Conservation (phyloP, 805 yeast species). For the Monosporozyma servazzii region DNA sequence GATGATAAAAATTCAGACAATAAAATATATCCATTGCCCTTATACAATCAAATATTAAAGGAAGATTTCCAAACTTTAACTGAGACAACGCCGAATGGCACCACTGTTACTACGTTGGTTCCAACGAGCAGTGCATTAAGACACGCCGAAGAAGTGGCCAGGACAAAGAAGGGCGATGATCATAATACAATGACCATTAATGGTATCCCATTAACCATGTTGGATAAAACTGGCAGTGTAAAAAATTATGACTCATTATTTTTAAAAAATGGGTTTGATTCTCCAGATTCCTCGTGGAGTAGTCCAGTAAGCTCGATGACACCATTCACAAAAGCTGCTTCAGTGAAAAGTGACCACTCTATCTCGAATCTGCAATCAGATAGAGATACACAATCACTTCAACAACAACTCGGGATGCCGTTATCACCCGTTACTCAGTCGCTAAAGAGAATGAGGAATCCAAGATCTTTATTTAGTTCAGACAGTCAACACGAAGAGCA, state of each 20-base stretch:
- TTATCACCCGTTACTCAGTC: constrained; percentile 1
- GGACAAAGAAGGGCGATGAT: constrained; percentile 13
- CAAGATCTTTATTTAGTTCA: constrained; percentile 1
- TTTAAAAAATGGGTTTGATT: neutral
- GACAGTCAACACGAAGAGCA: neutral
- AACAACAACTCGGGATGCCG: neutral
- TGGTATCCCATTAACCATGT: constrained; percentile 61
- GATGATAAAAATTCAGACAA: constrained; percentile 28
- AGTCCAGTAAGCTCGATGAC: neutral
- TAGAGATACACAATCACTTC: neutral
- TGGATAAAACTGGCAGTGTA: constrained; percentile 72
- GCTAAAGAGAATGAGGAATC: neutral
- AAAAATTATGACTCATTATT: constrained; percentile 10
- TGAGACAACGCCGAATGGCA: constrained; percentile 85
- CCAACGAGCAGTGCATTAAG: constrained; percentile 73
- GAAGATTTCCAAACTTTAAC: constrained; percentile 82
- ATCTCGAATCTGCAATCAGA: neutral
- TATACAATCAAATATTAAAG: constrained; percentile 80
- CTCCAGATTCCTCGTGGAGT: neutral
- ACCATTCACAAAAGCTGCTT: neutral
- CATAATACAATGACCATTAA: constrained; percentile 44
- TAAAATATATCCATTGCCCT: constrained; percentile 66
- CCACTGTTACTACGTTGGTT: constrained; percentile 79
- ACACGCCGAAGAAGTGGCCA: constrained; percentile 25
- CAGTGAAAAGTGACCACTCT: neutral